Conservation (phyloP, 129 eudicot species). For the Apium graveolens region DNA sequence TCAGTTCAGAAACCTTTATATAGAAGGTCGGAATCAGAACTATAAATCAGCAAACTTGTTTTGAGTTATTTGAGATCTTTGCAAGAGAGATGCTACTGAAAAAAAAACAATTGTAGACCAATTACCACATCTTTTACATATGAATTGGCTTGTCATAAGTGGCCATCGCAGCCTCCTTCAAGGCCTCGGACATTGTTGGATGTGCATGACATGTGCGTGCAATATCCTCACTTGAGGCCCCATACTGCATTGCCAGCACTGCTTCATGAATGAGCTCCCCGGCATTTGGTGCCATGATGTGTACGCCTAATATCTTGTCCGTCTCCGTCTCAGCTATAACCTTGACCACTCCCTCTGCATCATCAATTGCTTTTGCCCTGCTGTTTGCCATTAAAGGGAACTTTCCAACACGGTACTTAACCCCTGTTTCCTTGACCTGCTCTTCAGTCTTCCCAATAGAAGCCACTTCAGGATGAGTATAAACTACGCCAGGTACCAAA, state of each 20-base stretch:
- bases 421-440: conserved; percentile 69
- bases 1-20: neutral
- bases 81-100: neutral
- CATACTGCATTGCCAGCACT: conserved; percentile 59
- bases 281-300: conserved; percentile 78
- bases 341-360: conserved; percentile 82
- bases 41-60: conserved; percentile 4
- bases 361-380: conserved; percentile 85
- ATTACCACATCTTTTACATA: conserved; percentile 34
- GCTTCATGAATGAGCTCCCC: conserved; percentile 93
- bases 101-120: conserved; percentile 10
- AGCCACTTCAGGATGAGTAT: conserved; percentile 86
- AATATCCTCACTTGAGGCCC: conserved; percentile 89
- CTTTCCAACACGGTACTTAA: conserved; percentile 62
- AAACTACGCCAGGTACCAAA: conserved; percentile 76
- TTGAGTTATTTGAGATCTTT: conserved; percentile 2
- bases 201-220: conserved; percentile 93
- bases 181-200: conserved; percentile 87
- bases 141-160: conserved; percentile 83
- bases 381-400: conserved; percentile 82
- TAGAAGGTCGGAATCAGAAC: conserved; percentile 3
- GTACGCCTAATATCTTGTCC: conserved; percentile 77
- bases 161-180: conserved; percentile 94
- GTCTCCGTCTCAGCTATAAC: conserved; percentile 77
- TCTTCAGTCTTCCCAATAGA: conserved; percentile 92